Conservation (phyloP, 2,329 filamentous ascomycete species). For the Penicillium sp. region DNA sequence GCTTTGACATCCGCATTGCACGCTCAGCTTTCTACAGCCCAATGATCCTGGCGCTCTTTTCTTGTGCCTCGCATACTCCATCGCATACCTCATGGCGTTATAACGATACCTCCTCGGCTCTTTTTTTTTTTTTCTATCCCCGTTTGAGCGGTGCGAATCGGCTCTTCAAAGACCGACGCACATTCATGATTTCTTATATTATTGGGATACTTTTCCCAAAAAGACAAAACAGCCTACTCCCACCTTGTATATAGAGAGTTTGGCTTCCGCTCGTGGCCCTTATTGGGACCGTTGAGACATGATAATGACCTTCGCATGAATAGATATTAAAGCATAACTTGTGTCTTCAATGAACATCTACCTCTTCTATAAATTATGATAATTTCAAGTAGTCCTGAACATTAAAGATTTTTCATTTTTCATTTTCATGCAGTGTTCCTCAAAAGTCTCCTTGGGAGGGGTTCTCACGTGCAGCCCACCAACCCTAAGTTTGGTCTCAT, state of each 20-base stretch:
- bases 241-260: conserved; percentile 16
- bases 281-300: conserved; percentile 4
- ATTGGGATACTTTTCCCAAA: background rate
- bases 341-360: background rate
- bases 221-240: conserved; percentile 7
- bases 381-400: background rate
- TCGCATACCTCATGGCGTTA: conserved; percentile 23
- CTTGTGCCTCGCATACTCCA: conserved; percentile 5
- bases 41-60: conserved; percentile 17
- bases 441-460: background rate
- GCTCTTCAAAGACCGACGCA: conserved; percentile 1
- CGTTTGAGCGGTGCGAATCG: conserved; percentile 1
- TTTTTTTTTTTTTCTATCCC: background rate
- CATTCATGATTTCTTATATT: conserved; percentile 5
- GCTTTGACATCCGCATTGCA: conserved; percentile 50
- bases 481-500: background rate
- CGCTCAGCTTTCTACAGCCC: conserved; percentile 29
- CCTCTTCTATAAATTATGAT: background rate
- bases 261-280: conserved; percentile 5
- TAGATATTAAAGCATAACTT: conserved; percentile 9
- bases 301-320: conserved; percentile 21
- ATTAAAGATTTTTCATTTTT: background rate
- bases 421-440: background rate
- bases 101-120: conserved; percentile 23
- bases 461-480: background rate